phyloP scores from a whole-genome alignment of 2,329 filamentous ascomycete species.

The Fusarium brevicatenulatum region DNA sequence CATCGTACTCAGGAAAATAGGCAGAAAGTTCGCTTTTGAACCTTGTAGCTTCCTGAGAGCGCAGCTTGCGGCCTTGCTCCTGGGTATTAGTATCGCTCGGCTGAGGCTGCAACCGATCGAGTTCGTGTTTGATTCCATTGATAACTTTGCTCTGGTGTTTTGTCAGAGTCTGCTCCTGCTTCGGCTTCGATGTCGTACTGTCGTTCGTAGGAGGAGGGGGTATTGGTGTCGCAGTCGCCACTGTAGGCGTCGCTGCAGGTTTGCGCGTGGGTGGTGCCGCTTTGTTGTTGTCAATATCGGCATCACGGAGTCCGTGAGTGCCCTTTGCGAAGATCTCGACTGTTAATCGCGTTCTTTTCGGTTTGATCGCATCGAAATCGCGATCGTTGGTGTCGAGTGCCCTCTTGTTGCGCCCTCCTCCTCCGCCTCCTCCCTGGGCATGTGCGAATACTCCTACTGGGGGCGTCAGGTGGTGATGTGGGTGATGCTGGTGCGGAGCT shows the following conservation, averaged over 20 bases:
- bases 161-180: slow-evolving; percentile 50
- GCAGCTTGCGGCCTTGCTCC: slow-evolving; percentile 78
- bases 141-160: slow-evolving; percentile 67
- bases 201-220: slow-evolving; percentile 27
- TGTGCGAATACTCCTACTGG: slow-evolving; percentile 47
- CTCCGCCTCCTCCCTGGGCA: slow-evolving; percentile 49
- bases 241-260: slow-evolving; percentile 38
- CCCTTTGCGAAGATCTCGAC: slow-evolving; percentile 61
- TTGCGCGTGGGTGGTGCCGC: slow-evolving; percentile 42
- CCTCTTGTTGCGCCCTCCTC: slow-evolving; percentile 58
- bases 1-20: slow-evolving; percentile 95
- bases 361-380: slow-evolving; percentile 56
- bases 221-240: slow-evolving; percentile 31
- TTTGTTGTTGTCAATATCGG: slow-evolving; percentile 41
- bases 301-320: slow-evolving; percentile 38
- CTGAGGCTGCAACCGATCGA: slow-evolving; percentile 64
- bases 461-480: slow-evolving; percentile 47
- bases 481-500: slow-evolving; percentile 53
- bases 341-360: slow-evolving; percentile 63
- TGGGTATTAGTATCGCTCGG: slow-evolving; percentile 57
- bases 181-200: slow-evolving; percentile 27
- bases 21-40: slow-evolving; percentile 91
- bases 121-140: slow-evolving; percentile 71
- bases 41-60: slow-evolving; percentile 85
- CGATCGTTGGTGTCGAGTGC: slow-evolving; percentile 56